phyloP scores from a whole-genome alignment of 345 rosid genomes.

The Eucalyptus pauciflora region DNA sequence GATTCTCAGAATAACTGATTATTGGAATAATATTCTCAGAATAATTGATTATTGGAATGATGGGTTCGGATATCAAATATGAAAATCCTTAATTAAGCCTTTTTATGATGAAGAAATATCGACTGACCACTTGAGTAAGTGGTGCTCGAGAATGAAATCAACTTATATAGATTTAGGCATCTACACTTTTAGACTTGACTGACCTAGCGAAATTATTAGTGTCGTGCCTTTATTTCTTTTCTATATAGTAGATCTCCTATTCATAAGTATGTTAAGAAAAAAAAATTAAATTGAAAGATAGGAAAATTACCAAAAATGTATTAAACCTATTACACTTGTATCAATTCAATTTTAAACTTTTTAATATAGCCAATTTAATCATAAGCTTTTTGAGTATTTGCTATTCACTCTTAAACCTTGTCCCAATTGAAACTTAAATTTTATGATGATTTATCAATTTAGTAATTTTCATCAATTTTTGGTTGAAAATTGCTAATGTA shows the following conservation, averaged over 20 bases:
- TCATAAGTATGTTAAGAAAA: background rate
- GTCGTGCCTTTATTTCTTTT: background rate
- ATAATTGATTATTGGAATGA: too few species aligned
- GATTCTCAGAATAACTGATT: background rate
- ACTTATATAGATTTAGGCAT: background rate
- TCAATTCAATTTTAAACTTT: background rate
- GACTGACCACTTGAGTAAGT: background rate
- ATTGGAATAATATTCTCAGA: too few species aligned
- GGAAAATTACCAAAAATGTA: background rate
- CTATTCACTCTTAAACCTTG: background rate
- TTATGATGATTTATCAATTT: background rate
- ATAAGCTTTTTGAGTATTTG: background rate
- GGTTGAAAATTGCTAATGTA: fast-evolving
- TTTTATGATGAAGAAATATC: background rate
- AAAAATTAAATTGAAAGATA: background rate
- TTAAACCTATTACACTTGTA: background rate
- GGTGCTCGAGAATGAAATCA: background rate
- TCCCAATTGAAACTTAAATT: background rate
- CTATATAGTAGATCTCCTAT: background rate
- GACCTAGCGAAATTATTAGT: background rate
- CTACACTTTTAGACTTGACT: background rate
- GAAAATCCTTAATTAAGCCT: background rate
- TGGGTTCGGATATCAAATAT: background rate
- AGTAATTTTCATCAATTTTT: background rate
- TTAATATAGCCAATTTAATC: background rate